Base-by-base conservation (phyloP, 192 early-diverging fungal genomes). In the Gamsiella multidivaricata region DNA sequence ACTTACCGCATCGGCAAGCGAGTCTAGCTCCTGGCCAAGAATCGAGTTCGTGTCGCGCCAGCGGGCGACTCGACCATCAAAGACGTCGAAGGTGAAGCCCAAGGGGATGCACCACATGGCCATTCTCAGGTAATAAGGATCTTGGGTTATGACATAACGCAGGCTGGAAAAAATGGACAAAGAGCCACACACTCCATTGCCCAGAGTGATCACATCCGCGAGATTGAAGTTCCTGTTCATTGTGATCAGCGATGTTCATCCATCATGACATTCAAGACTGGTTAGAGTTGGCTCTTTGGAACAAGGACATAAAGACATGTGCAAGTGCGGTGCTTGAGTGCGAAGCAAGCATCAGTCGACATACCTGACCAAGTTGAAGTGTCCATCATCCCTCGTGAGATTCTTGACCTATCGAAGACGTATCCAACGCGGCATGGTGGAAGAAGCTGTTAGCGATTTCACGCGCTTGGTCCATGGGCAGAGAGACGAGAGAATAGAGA, bases 11-110 rank as follows among this genome's bases (percentile, higher is more conserved):
- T 97, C 95, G 12, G 95, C 91, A 58, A 97, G 83, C 26, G 91
- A 93, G 74, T 97, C 95, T 18, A 97, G 80, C 79, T 97, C 95
- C 59, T 96, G 94, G 25, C 95, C 95, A 18, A 97, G 82, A 32
- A 92, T 81, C 7, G 90, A 92, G 41, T 85, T 84, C 18, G 88
- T 86, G 11, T 89, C 83, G 56, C 88, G 76, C 94, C 94, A 96
- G 36, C 95, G 88, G 10, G 94, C 94, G 11, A 96, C 90, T 65
- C 87, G 93, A 22, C 88, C 93, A 64, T 91, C 95, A 75, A 90
- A 81, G 71, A 90, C 86, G 83, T 92, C 91, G 68, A 94, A 90
- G 15, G 89, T 50, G 36, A 90, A 86, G 29, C 91, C 93, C 42
- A 83, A 59, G 8, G 91, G 88, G 53, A 94, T 91, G 54, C 91